Evolutionary conservation across 2,329 filamentous ascomycete species (phyloP), one percentile per base, ranked within the genome.

Genomic region (Aspergillus phoenicis): DNA sequence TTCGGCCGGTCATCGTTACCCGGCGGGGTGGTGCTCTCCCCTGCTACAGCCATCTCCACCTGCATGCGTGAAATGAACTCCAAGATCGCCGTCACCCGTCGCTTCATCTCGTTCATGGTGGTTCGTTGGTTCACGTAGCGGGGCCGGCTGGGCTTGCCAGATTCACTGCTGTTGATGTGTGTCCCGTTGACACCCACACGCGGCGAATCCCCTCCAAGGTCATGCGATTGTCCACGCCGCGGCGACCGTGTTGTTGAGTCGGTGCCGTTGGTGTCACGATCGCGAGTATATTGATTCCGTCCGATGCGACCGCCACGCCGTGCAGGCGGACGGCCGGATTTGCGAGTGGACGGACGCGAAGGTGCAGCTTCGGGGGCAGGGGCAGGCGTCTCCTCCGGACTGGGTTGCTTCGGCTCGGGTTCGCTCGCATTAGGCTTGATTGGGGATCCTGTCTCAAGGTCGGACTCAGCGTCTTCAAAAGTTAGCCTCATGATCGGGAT

Each of bases 61-160:
- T 97, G 93, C 60, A 92, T 94, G 66, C 91, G 87, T 4, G 90
- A 89, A 64, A 97, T 97, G 71, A 94, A 97, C 68, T 95, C 92
- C 61, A 96, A 84, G 72, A 97, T 96, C 20, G 86, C 90, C 4
- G 90, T 86, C 5, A 93, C 91, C 8, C 92, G 89, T 65, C 91
- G 87, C 77, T 91, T 91, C 87, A 96, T 93, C 72, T 97, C 93
- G 62, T 89, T 89, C 88, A 96, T 91, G 28, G 88, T 93, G 60
- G 93, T 86, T 68, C 83, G 81, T 57, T 85, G 81, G 64, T 85
- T 81, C 75, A 81, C 80, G 54, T 83, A 81, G 62, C 82, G 82
- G 3, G 81, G 75, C 74, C 91, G 92, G 66, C 84, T 87, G 65
- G 82, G 83, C 75, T 84, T 85, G 53, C 82, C 81, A 60, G 80